Conservation (phyloP, 2,329 filamentous ascomycete species). For the Xylariaceae sp. region DNA sequence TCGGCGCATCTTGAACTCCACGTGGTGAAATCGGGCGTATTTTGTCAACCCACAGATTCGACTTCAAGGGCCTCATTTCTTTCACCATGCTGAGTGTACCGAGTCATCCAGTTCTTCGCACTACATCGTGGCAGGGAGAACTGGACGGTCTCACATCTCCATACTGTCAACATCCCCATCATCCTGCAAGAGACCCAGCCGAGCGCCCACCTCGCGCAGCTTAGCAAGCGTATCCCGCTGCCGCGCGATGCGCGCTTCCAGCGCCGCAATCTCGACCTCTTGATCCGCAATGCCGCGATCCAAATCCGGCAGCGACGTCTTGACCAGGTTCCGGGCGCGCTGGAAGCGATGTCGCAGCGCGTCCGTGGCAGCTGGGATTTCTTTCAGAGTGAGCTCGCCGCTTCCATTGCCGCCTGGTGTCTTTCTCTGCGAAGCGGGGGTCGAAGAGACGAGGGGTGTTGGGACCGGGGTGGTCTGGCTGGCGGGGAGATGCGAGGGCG, state of each 20-base stretch:
- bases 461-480: conserved; percentile 28
- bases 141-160: conserved; percentile 32
- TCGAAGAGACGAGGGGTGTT: conserved; percentile 17
- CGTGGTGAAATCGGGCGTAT: neutral
- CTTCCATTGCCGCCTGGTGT: neutral
- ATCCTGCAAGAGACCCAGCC: conserved; percentile 34
- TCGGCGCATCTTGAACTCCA: neutral
- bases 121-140: neutral
- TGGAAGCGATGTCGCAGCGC: conserved; percentile 78
- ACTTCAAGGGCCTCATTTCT: neutral
- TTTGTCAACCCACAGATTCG: neutral
- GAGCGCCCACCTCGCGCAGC: conserved; percentile 47
- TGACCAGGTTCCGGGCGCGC: conserved; percentile 63
- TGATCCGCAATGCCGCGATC: conserved; percentile 62
- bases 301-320: conserved; percentile 61
- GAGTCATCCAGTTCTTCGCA: too few relatives aligned
- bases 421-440: neutral
- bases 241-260: conserved; percentile 58
- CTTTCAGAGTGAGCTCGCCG: conserved; percentile 53
- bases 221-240: conserved; percentile 56
- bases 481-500: conserved; percentile 25
- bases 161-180: conserved; percentile 35
- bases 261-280: conserved; percentile 60
- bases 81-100: too few relatives aligned
- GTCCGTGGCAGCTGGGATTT: conserved; percentile 73